Conservation (phyloP, 139 green algal genomes). For the Coelastrella sp. region DNA sequence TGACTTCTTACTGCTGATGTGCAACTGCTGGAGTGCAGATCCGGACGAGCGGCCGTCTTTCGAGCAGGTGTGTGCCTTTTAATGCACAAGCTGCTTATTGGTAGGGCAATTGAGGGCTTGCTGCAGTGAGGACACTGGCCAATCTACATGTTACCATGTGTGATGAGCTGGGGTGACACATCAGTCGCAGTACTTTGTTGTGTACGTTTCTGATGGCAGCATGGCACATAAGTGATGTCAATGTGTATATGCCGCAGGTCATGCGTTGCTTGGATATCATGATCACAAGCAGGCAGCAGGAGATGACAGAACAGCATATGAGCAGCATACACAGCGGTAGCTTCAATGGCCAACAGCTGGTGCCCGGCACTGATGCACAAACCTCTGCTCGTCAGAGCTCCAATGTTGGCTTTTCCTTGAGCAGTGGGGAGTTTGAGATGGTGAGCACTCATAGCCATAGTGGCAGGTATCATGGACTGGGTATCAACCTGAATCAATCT, state of each 20-base stretch:
- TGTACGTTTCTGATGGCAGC: not conserved
- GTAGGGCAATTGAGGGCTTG: no score
- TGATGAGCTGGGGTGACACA: not conserved
- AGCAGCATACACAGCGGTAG: not conserved
- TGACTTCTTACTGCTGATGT: conserved; percentile 11
- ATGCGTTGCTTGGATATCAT: conserved; percentile 34
- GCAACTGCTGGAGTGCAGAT: conserved; percentile 21
- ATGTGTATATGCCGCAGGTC: not conserved
- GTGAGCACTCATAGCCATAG: not conserved
- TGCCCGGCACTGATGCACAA: not conserved
- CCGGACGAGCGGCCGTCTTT: not conserved
- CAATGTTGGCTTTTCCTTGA: not conserved
- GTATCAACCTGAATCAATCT: not conserved
- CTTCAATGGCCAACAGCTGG: not conserved
- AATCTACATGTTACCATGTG: no score
- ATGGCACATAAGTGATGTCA: not conserved
- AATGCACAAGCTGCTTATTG: not conserved
- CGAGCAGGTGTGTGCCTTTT: not conserved
- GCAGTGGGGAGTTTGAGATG: not conserved
- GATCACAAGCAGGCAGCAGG: conserved; percentile 26
- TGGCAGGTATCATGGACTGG: not conserved
- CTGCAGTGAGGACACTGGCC: not conserved
- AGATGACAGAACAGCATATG: not conserved
- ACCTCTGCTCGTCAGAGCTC: not conserved
- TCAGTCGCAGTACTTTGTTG: not conserved